Evolutionary conservation across 371 early-diverging fungal genomes (phyloP), one percentile per base, ranked within the genome.

Genomic region (Conidiobolus incongruus): DNA sequence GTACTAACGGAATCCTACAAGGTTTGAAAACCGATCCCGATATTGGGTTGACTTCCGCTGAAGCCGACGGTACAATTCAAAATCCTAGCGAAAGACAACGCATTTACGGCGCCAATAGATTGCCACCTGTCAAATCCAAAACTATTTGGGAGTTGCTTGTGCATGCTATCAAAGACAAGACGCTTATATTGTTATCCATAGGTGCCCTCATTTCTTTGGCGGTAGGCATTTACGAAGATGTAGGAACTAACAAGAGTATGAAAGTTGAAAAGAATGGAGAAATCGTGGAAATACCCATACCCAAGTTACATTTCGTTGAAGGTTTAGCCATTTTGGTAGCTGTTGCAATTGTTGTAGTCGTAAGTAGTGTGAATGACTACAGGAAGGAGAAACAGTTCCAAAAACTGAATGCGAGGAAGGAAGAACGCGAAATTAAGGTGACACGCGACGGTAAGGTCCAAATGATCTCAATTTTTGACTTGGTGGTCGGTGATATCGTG

Each of bases 401-500:
- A 30, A 71, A 68, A 47, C 56, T 89, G 22, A 78, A 74, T 53
- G 77, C 77, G 33, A 80, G 80, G 47, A 81, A 78, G 51, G 79
- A 78, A 49, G 81, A 85, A 51, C 72, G 80, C 15, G 54, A 59
- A 19, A 72, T 81, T 52, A 76, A 74, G 59, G 75, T 66, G 49
- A 51, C 69, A 23, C 72, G 87, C 39, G 68, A 73, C 52, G 75
- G 90, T 35, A 66, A 75, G 37, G 78, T 81, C 47, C 54, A 66
- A 16, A 70, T 83, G 43, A 56, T 89, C 34, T 83, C 83, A 21
- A 85, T 91, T 16, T 81, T 75, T 56, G 80, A 86, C 44, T 35
- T 88, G 21, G 60, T 77, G 31, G 81, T 93, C 1, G 91, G 94
- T 37, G 95, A 95, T 56, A 63, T 95, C 38, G 58, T 93, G 33